phyloP scores from a whole-genome alignment of 441 rosid species.

The Melastoma candidum region DNA sequence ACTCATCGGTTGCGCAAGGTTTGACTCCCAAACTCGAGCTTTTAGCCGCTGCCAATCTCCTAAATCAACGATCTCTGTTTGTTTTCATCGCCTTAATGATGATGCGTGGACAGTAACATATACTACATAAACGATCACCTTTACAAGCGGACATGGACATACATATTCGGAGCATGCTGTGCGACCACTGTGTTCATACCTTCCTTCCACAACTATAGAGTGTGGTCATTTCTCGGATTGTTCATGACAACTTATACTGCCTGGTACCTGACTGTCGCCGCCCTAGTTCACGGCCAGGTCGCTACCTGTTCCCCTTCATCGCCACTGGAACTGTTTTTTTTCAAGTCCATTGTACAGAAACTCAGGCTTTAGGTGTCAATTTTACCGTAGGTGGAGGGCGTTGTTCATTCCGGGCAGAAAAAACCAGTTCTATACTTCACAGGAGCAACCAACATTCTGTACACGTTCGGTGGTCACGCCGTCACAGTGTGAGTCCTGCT shows the following conservation, averaged over 20 bases:
- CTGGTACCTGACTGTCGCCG: conserved; percentile 37
- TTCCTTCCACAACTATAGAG: conserved; percentile 43
- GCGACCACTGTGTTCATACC: conserved; percentile 49
- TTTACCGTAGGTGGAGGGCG: conserved; percentile 29
- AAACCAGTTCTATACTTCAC: conserved; percentile 50
- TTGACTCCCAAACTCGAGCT: not conserved
- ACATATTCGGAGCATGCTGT: conserved; percentile 58
- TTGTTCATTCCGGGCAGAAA: conserved; percentile 37
- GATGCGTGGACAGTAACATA: conserved; percentile 31
- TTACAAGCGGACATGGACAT: conserved; percentile 65
- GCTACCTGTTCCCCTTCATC: not conserved
- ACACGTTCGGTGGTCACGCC: conserved; percentile 59
- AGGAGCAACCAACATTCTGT: conserved; percentile 54
- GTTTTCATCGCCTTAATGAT: not conserved
- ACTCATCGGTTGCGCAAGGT: conserved; percentile 61
- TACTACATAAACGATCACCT: conserved; percentile 48
- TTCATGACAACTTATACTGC: conserved; percentile 47
- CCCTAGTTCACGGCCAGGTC: conserved; percentile 36
- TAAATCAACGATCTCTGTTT: not conserved
- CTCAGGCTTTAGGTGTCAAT: not conserved
- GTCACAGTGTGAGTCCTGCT: conserved; percentile 43
- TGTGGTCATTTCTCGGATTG: conserved; percentile 46
- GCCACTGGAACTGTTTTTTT: not conserved
- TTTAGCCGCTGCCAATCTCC: not conserved
- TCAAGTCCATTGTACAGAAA: not conserved